phyloP scores from a whole-genome alignment of 2,329 filamentous ascomycete genomes.

The Alternaria alternata region DNA sequence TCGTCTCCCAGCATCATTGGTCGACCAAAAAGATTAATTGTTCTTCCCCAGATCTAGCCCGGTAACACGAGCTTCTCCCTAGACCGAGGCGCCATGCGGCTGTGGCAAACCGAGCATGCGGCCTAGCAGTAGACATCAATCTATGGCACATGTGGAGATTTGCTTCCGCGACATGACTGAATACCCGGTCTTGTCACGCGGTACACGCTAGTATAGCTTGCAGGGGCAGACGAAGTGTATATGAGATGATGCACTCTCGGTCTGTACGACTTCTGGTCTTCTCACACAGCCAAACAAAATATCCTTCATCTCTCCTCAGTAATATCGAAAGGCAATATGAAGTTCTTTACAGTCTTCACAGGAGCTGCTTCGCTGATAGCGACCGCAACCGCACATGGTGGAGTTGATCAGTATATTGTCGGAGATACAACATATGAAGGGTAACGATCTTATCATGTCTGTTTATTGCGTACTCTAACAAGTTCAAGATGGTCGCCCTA shows the following conservation, averaged over 20 bases:
- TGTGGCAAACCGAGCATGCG: slow-evolving; percentile 13
- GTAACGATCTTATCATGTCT: slow-evolving; percentile 16
- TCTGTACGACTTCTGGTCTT: slow-evolving; percentile 1
- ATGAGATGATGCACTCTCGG: slow-evolving; percentile 8
- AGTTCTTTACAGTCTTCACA: slow-evolving; percentile 25
- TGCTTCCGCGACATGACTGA: slow-evolving; percentile 1
- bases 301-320: slow-evolving; percentile 1
- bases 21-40: slow-evolving; percentile 5
- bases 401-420: slow-evolving; percentile 38
- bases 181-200: slow-evolving; percentile 22
- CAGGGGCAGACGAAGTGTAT: slow-evolving; percentile 12
- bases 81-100: slow-evolving; percentile 22
- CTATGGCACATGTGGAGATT: slow-evolving; percentile 6
- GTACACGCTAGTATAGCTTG: background rate
- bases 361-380: slow-evolving; percentile 31
- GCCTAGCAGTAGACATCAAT: slow-evolving; percentile 5
- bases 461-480: background rate
- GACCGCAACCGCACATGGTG: slow-evolving; percentile 36
- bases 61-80: slow-evolving; percentile 22
- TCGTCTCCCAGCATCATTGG: slow-evolving; percentile 1
- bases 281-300: background rate
- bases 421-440: slow-evolving; percentile 34
- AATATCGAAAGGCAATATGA: slow-evolving; percentile 29
- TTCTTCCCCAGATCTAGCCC: slow-evolving; percentile 6
- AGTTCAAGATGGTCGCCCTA: slow-evolving; percentile 38